phyloP scores from a whole-genome alignment of 176 grass and related monocot genomes.

The Alloteropsis semialata region DNA sequence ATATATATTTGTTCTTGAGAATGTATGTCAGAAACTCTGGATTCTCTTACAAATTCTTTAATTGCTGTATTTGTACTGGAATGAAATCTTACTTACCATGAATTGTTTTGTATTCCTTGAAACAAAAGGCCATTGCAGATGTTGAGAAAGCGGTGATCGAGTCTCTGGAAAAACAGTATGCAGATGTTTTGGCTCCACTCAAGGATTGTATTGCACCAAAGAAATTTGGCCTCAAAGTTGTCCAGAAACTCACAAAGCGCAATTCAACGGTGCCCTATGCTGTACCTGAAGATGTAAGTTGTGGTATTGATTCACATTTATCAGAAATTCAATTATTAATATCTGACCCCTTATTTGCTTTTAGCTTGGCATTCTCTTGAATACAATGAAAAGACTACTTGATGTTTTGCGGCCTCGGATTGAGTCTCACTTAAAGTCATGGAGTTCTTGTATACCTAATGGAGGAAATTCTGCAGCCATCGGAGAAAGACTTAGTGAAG shows the following conservation, averaged over 20 bases:
- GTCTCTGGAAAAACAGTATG: constrained; percentile 88
- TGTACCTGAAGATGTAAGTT: constrained; percentile 84
- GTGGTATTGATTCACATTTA: not conserved
- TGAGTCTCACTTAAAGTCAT: constrained; percentile 87
- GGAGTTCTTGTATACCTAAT: constrained; percentile 91
- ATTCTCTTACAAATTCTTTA: constrained; percentile 6
- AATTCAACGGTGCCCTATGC: constrained; percentile 73
- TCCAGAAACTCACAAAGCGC: constrained; percentile 92
- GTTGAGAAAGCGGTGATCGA: constrained; percentile 89
- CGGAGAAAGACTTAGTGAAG: constrained; percentile 86
- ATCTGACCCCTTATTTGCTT: constrained; percentile 30
- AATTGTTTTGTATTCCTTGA: constrained; percentile 37
- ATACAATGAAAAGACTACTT: constrained; percentile 93
- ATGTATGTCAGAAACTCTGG: constrained; percentile 54
- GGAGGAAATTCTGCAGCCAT: constrained; percentile 54
- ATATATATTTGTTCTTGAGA: constrained; percentile 91
- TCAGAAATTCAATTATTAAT: constrained; percentile 3
- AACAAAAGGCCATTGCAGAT: constrained; percentile 96
- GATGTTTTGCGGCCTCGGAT: constrained; percentile 78
- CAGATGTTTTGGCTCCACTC: constrained; percentile 79
- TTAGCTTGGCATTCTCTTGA: constrained; percentile 94
- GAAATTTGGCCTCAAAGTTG: constrained; percentile 94
- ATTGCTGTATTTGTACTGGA: constrained; percentile 3
- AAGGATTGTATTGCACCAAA: constrained; percentile 89
- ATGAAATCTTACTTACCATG: constrained; percentile 13